Base-by-base conservation (phyloP, 208 protist species). In the Balamuthia mandrillaris region DNA sequence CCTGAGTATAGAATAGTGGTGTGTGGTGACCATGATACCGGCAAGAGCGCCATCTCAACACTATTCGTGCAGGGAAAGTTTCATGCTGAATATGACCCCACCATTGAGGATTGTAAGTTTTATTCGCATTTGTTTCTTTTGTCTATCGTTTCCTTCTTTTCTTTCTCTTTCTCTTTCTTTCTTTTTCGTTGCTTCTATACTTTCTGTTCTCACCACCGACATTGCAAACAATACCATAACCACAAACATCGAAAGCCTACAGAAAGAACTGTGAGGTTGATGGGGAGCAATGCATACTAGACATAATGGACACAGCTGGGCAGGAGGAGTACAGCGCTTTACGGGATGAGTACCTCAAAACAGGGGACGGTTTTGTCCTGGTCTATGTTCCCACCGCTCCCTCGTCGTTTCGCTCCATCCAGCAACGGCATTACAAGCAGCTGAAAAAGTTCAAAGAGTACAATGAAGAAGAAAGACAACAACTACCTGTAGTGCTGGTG, bases 241-340 rank as follows among this genome's bases (percentile, higher is more conserved):
- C 10, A 52, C 14, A 18, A 52, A 18, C 14, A 10, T 52, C 47
- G 47, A 52, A 10, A 10, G 47, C 10, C 14, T 52, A 52, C 14
- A 18, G 18, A 18, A 52, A 52, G 47, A 52, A 52, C 9, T 29
- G 42, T 18, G 60, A 66, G 3, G 49, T 78, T 37, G 85, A 81
- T 45, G 47, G 31, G 12, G 27, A 70, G 21, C 16, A 42, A 44
- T 47, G 49, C 12, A 24, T 24, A n/a, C 41, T 77, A 12, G 81
- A 84, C 42, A 81, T 86, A 70, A 66, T 86, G 10, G 86, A 88
- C 37, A 85, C 75, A 37, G 78, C 75, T 3, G 61, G 75, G 9
- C 86, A 86, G 65, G 75, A 88, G 49, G 75, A 86, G 51, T 88
- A 74, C 78, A 56, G 29, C 54, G 29, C 54, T 60, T 60, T 18